These are phyloP conservation scores for Saururus chinensis DNA, from an alignment of 164 flowering plant species.

Conservation along the genomic window DNA sequence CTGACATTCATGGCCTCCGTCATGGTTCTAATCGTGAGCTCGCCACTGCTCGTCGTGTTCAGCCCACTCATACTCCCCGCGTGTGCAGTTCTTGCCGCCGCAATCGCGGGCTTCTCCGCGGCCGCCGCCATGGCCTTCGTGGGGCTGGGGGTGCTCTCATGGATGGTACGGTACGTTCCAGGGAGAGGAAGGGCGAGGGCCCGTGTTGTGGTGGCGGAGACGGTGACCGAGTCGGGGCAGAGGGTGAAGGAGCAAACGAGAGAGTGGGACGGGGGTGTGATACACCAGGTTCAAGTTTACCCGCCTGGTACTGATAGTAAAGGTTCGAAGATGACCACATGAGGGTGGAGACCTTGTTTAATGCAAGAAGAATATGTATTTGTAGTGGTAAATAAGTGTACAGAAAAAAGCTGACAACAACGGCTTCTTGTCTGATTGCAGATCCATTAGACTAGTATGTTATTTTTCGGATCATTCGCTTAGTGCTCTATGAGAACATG, in stretches of 20 bases:
- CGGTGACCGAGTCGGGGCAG: not conserved
- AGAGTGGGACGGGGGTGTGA: too few species aligned
- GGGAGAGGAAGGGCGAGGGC: not conserved
- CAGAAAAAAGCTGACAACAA: too few species aligned
- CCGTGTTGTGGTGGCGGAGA: not conserved
- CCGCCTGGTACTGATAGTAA: too few species aligned
- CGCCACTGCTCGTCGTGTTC: not conserved
- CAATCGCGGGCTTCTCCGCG: not conserved
- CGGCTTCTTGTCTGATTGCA: too few species aligned
- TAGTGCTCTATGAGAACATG: too few species aligned
- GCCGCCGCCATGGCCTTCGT: not conserved
- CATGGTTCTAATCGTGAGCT: not conserved
- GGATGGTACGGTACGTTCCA: not conserved
- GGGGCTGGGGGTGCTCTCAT: not conserved
- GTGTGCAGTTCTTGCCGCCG: not conserved
- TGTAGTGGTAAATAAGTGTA: too few species aligned
- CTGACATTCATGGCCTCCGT: not conserved
- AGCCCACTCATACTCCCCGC: slow-evolving; percentile 1
- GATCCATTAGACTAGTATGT: too few species aligned
- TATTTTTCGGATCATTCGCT: too few species aligned
- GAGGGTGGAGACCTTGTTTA: too few species aligned
- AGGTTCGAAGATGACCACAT: too few species aligned
- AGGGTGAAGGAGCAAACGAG: not conserved
- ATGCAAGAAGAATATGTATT: too few species aligned
- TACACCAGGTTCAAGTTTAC: too few species aligned